Percentiles rank a stretch among this genome's conserved stretches.
These are phyloP conservation scores for Aschersonia sp. DNA, from an alignment of 2,329 filamentous ascomycete species.

Conservation along the genomic window DNA sequence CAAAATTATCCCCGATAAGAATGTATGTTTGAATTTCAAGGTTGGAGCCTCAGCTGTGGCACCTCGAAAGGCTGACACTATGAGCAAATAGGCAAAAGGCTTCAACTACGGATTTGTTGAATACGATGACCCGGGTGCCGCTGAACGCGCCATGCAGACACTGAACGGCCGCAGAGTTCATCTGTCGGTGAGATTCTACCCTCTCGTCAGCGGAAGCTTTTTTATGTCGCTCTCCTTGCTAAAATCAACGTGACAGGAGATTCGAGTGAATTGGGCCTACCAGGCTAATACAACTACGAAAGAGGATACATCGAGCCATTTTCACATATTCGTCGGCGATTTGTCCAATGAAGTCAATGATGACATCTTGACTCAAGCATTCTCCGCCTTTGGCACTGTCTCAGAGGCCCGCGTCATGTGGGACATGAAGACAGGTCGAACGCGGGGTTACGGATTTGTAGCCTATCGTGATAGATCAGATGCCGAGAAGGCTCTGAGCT, in stretches of 20 bases:
- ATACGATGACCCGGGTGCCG: conserved; percentile 93
- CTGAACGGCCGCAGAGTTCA: conserved; percentile 91
- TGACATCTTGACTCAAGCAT: conserved; percentile 82
- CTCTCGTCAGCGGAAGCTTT: background rate
- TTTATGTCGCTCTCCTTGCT: background rate
- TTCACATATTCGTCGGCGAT: conserved; percentile 97
- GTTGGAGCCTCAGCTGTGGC: background rate
- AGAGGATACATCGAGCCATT: conserved; percentile 95
- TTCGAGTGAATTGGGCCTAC: conserved; percentile 98
- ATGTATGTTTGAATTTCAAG: conserved; percentile 46
- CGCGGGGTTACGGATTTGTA: conserved; percentile 93
- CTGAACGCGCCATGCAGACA: conserved; percentile 93
- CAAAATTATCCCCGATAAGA: conserved; percentile 99
- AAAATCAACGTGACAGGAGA: conserved; percentile 50
- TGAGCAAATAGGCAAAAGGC: conserved; percentile 58
- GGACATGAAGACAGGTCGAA: conserved; percentile 99
- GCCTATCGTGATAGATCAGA: conserved; percentile 89
- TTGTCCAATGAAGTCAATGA: conserved; percentile 98
- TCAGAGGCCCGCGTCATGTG: conserved; percentile 99
- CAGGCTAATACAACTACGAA: conserved; percentile 90
- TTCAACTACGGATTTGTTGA: conserved; percentile 99
- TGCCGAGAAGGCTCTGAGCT: conserved; percentile 88
- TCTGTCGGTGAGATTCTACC: conserved; percentile 52
- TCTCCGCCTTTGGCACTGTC: conserved; percentile 87
- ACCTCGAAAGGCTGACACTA: conserved; percentile 16